Conservation (phyloP, 495 filamentous ascomycete genomes). For the Penicillium coffeae region DNA sequence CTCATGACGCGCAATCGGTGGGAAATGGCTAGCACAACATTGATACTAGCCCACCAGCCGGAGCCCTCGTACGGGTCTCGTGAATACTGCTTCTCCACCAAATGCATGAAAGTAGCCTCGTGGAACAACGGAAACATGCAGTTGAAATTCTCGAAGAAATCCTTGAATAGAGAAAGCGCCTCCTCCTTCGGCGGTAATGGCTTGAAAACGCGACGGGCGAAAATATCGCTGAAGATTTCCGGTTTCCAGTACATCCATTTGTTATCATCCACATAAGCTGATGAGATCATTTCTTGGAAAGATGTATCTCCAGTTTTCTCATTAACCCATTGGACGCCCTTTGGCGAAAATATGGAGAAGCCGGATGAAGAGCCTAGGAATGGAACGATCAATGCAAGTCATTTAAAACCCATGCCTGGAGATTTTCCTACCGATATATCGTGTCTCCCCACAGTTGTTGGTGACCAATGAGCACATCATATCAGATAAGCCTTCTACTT, state of each 20-base stretch:
- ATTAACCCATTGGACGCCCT: slow-evolving; percentile 98
- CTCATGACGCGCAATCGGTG: slow-evolving; percentile 94
- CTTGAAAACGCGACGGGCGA: slow-evolving; percentile 77
- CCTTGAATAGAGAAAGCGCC: slow-evolving; percentile 76
- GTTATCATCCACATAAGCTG: slow-evolving; percentile 75
- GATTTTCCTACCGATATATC: slow-evolving; percentile 75
- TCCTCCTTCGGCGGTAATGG: slow-evolving; percentile 78
- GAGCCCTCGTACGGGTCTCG: slow-evolving; percentile 90
- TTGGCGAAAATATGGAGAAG: slow-evolving; percentile 97
- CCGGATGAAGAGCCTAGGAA: slow-evolving; percentile 82
- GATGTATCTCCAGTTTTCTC: slow-evolving; percentile 93
- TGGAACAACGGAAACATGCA: slow-evolving; percentile 97
- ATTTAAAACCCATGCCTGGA: not conserved
- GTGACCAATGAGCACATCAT: slow-evolving; percentile 99
- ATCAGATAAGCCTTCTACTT: slow-evolving; percentile 88
- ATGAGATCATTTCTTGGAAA: slow-evolving; percentile 93
- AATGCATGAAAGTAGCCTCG: slow-evolving; percentile 95
- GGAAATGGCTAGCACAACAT: slow-evolving; percentile 87
- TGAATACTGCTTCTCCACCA: slow-evolving; percentile 91
- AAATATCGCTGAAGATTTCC: slow-evolving; percentile 91
- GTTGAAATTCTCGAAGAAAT: slow-evolving; percentile 98
- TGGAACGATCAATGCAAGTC: not conserved
- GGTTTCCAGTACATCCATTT: slow-evolving; percentile 97
- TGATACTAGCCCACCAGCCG: slow-evolving; percentile 97
- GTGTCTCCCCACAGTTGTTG: slow-evolving; percentile 90